These are phyloP conservation scores for Pachysandra terminalis DNA, from an alignment of 164 flowering plant species.

Conservation along the genomic window DNA sequence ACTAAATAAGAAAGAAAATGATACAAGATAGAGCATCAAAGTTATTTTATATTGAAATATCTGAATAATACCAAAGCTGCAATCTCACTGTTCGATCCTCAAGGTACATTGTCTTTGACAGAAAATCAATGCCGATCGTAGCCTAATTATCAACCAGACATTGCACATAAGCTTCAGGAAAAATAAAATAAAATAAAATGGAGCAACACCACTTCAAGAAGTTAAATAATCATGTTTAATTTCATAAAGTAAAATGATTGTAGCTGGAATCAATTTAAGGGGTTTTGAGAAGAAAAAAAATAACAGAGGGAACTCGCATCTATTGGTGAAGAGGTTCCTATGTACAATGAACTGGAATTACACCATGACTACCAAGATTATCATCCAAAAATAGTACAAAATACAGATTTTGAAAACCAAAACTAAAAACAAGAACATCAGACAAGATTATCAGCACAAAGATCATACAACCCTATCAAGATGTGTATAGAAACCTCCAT, in stretches of 20 bases:
- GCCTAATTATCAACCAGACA: constrained; percentile 45
- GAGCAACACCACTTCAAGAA: neutral
- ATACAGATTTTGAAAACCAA: no score
- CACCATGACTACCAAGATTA: no score
- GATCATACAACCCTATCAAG: no score
- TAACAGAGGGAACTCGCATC: neutral
- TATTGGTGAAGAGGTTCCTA: no score
- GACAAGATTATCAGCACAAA: no score
- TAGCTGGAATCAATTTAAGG: neutral
- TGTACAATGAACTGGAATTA: no score
- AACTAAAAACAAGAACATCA: no score
- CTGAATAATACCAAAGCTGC: constrained; percentile 68
- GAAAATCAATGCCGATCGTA: constrained; percentile 88
- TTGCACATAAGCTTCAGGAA: constrained; percentile 7
- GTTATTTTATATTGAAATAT: neutral
- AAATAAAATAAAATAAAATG: neutral
- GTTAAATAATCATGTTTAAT: neutral
- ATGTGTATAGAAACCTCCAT: no score
- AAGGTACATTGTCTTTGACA: constrained; percentile 91
- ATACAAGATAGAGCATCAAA: neutral
- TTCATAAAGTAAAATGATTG: neutral
- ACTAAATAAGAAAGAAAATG: neutral
- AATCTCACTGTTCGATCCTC: constrained; percentile 86
- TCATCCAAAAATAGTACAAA: no score
- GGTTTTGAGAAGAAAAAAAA: neutral